phyloP scores from a whole-genome alignment of 352 stramenopile species.

The Phytophthora cryptogea region DNA sequence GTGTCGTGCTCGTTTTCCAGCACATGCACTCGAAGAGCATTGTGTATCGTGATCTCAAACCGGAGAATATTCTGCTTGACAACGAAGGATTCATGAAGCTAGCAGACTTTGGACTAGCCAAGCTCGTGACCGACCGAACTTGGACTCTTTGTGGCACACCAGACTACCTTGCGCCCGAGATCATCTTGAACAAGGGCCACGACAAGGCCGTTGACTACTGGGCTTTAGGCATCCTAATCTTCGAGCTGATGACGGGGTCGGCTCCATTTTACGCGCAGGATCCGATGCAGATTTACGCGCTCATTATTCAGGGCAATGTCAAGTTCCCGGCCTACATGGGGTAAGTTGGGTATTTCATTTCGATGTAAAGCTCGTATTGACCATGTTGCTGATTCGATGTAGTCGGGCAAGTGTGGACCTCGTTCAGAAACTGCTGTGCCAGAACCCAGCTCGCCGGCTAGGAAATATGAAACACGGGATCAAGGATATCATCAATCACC shows the following conservation, averaged over 20 bases:
- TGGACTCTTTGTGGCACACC: conserved; percentile 93
- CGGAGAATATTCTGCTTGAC: conserved; percentile 89
- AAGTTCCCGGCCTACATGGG: conserved; percentile 86
- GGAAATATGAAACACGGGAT: conserved; percentile 88
- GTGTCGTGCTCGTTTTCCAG: conserved; percentile 90
- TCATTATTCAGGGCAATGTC: conserved; percentile 89
- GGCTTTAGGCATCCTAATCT: conserved; percentile 90
- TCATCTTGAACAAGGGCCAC: conserved; percentile 92
- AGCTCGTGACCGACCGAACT: conserved; percentile 84
- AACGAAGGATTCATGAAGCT: conserved; percentile 90
- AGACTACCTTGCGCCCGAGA: conserved; percentile 93
- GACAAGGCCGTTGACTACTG: conserved; percentile 92
- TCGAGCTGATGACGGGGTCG: conserved; percentile 86
- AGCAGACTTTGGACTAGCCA: conserved; percentile 92
- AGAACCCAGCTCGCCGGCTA: conserved; percentile 72
- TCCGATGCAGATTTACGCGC: conserved; percentile 92
- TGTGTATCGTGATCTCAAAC: conserved; percentile 92
- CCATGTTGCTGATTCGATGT: not conserved
- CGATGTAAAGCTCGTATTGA: not conserved
- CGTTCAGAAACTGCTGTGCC: conserved; percentile 88
- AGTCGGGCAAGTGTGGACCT: conserved; percentile 78
- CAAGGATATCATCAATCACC: conserved; percentile 86
- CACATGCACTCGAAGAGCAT: conserved; percentile 92
- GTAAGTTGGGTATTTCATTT: conserved; percentile 33
- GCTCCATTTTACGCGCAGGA: conserved; percentile 92